These are phyloP conservation scores for Colletotrichum cuscutae DNA, from an alignment of 2,329 filamentous ascomycete species.

Conservation along the genomic window DNA sequence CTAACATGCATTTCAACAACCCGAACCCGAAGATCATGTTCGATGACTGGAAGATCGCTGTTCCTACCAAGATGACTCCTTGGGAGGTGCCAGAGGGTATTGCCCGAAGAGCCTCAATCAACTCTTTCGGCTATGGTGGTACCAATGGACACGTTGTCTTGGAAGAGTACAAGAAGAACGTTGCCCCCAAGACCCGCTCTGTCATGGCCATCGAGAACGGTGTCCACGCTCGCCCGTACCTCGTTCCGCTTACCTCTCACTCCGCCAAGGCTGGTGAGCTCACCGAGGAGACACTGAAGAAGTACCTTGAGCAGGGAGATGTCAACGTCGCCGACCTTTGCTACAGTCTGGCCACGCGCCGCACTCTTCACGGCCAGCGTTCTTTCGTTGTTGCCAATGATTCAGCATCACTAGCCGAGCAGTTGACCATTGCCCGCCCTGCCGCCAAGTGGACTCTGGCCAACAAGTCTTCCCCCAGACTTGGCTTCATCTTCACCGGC, in stretches of 20 bases:
- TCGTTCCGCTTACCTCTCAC: constrained; percentile 39
- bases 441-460: constrained; percentile 37
- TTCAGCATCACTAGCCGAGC: constrained; percentile 28
- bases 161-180: not conserved
- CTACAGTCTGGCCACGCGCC: constrained; percentile 37
- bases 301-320: constrained; percentile 33
- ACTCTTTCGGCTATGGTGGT: constrained; percentile 51
- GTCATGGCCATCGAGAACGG: constrained; percentile 34
- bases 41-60: constrained; percentile 25
- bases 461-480: constrained; percentile 31
- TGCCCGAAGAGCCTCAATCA: constrained; percentile 42
- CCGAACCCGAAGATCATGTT: constrained; percentile 40
- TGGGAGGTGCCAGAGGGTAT: constrained; percentile 19
- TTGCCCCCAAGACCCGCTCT: not conserved
- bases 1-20: constrained; percentile 38
- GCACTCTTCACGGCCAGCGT: constrained; percentile 38
- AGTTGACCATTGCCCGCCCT: constrained; percentile 33
- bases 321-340: constrained; percentile 37
- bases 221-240: constrained; percentile 35
- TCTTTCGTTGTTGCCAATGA: constrained; percentile 39
- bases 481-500: constrained; percentile 41
- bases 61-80: constrained; percentile 2
- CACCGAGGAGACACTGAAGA: constrained; percentile 35
- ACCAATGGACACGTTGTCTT: constrained; percentile 18
- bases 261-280: constrained; percentile 38